phyloP scores from a whole-genome alignment of 2,329 filamentous ascomycete species.

The Triangularia verruculosa region DNA sequence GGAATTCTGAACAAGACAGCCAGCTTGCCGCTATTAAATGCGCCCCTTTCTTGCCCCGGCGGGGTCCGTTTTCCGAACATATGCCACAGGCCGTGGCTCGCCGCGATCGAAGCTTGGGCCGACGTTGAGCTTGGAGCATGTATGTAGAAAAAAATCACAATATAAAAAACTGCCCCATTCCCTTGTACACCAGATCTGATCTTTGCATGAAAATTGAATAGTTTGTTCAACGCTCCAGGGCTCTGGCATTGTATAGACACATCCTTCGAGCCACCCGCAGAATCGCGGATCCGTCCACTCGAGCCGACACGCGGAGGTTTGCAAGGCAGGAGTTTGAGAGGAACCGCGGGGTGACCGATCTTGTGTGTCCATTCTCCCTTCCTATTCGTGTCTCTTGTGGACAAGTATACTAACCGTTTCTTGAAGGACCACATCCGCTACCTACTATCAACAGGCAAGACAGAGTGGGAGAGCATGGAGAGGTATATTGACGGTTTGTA shows the following conservation, averaged over 20 bases:
- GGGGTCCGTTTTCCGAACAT: constrained; percentile 34
- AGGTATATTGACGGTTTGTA: constrained; percentile 51
- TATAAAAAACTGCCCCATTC: background rate
- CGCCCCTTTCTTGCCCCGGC: constrained; percentile 22
- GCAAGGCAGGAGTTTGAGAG: constrained; percentile 61
- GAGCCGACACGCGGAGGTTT: constrained; percentile 54
- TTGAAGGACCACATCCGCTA: constrained; percentile 59
- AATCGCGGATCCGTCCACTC: constrained; percentile 51
- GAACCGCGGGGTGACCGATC: constrained; percentile 53
- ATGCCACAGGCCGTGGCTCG: constrained; percentile 33
- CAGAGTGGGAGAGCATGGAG: constrained; percentile 63
- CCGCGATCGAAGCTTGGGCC: constrained; percentile 39
- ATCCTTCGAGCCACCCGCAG: constrained; percentile 53
- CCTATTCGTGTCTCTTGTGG: background rate
- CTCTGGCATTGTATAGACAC: constrained; percentile 55
- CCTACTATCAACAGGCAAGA: constrained; percentile 62
- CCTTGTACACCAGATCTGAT: background rate
- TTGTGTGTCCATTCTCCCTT: constrained; percentile 44
- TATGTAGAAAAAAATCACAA: constrained; percentile 34
- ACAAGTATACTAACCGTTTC: background rate
- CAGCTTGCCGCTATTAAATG: constrained; percentile 22
- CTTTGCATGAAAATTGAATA: constrained; percentile 28
- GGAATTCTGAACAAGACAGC: background rate
- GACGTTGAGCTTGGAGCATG: constrained; percentile 57
- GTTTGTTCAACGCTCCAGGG: constrained; percentile 58